These are phyloP conservation scores for Picocystis sp. DNA, from an alignment of 163 green algal species.

Conservation along the genomic window DNA sequence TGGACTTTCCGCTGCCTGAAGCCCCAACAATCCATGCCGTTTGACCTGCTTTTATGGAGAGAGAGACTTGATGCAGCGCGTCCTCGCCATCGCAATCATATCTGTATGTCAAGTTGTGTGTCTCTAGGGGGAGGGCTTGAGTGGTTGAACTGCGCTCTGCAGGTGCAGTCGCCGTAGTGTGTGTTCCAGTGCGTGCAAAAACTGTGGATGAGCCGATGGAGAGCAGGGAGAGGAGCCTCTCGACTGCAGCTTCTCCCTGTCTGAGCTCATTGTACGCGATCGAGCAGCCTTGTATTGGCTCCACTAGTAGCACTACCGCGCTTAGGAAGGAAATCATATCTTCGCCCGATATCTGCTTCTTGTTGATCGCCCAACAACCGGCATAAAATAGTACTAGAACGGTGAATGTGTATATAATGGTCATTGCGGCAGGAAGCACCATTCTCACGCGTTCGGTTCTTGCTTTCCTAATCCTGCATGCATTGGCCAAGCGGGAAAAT, in stretches of 20 bases:
- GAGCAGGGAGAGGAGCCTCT: neutral
- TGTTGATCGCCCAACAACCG: conserved; percentile 18
- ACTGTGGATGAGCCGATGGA: too few species aligned
- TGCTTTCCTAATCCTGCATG: conserved; percentile 2
- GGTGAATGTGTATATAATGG: conserved; percentile 14
- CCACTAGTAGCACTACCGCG: conserved; percentile 21
- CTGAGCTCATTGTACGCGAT: conserved; percentile 19
- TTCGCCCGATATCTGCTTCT: conserved; percentile 7
- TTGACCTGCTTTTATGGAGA: too few species aligned
- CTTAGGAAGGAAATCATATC: conserved; percentile 22
- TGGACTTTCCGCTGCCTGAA: too few species aligned
- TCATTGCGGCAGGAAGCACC: conserved; percentile 19
- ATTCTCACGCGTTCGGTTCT: conserved; percentile 11
- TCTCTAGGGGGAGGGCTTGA: too few species aligned
- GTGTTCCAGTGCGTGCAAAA: too few species aligned
- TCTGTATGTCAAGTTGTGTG: too few species aligned
- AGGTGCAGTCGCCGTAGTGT: too few species aligned
- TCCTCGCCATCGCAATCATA: too few species aligned
- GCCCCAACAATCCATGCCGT: too few species aligned
- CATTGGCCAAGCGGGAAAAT: conserved; percentile 10
- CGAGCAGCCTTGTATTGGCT: conserved; percentile 17
- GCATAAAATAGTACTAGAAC: conserved; percentile 18
- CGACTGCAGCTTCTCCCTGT: neutral
- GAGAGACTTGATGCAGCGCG: too few species aligned
- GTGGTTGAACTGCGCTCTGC: too few species aligned